Evolutionary conservation across 2,329 filamentous ascomycete species (phyloP).

Genomic region (Neospermospora avenae): DNA sequence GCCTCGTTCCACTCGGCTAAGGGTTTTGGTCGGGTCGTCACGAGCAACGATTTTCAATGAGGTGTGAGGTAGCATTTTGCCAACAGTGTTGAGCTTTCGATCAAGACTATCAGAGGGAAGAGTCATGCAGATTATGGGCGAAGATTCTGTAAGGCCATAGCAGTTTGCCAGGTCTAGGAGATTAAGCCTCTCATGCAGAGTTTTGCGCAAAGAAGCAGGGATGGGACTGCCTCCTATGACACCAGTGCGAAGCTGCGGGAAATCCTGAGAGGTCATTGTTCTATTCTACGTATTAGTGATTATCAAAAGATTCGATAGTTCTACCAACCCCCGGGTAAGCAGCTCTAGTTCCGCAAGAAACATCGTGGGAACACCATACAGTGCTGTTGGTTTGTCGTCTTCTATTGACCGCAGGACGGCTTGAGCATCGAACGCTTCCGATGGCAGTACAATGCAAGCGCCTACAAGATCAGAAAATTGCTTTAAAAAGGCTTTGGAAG

Average conservation of each 20-base stretch:
- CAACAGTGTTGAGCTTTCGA: conserved; percentile 52
- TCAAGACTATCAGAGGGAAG: conserved; percentile 35
- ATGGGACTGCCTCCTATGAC: conserved; percentile 79
- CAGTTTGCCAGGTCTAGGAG: conserved; percentile 60
- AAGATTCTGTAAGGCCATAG: conserved; percentile 67
- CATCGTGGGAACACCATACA: conserved; percentile 83
- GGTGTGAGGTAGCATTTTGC: conserved; percentile 71
- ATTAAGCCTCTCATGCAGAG: conserved; percentile 65
- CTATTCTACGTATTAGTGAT: neutral
- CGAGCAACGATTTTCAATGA: conserved; percentile 68
- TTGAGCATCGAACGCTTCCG: conserved; percentile 67
- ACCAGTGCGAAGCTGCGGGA: conserved; percentile 62
- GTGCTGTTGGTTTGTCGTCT: conserved; percentile 66
- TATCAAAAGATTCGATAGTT: neutral
- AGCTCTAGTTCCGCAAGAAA: conserved; percentile 31
- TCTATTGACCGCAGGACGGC: conserved; percentile 65
- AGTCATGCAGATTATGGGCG: conserved; percentile 77
- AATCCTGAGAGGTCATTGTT: conserved; percentile 31
- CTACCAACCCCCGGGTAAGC: conserved; percentile 3
- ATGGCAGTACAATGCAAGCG: conserved; percentile 71
- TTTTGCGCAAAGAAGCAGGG: conserved; percentile 70
- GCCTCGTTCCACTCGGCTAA: conserved; percentile 58
- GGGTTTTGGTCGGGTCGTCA: conserved; percentile 57
- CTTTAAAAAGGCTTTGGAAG: too few species aligned
- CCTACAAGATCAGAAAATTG: conserved; percentile 33